Evolutionary conservation across 2,329 filamentous ascomycete genomes (phyloP).

Genomic region (Aspergillus viridinutans): DNA sequence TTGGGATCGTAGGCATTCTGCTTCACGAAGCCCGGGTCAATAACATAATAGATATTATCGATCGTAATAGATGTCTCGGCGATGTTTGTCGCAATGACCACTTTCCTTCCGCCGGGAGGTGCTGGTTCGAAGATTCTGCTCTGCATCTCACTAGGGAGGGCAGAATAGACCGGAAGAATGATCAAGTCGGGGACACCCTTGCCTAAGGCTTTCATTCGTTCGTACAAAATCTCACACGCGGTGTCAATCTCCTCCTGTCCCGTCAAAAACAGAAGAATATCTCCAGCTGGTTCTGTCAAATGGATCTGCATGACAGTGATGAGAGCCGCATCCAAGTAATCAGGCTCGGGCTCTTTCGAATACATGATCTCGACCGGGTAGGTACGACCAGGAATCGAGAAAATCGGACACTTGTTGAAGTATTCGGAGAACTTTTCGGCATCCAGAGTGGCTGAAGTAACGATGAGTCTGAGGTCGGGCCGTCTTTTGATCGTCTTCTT

Average conservation of each 20-base stretch:
- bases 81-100: constrained; percentile 97
- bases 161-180: constrained; percentile 93
- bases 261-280: constrained; percentile 95
- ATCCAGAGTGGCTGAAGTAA: constrained; percentile 93
- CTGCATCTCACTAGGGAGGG: constrained; percentile 88
- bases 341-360: constrained; percentile 87
- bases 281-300: constrained; percentile 82
- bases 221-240: constrained; percentile 83
- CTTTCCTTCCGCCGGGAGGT: constrained; percentile 78
- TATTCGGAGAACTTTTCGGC: constrained; percentile 97
- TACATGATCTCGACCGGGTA: constrained; percentile 97
- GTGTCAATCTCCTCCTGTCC: constrained; percentile 98
- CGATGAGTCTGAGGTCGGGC: constrained; percentile 87
- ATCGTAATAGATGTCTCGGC: constrained; percentile 98
- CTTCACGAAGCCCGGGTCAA: constrained; percentile 96
- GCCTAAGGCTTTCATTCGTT: constrained; percentile 93
- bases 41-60: constrained; percentile 94
- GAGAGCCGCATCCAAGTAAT: constrained; percentile 91
- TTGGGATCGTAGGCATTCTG: constrained; percentile 97
- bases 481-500: constrained; percentile 88
- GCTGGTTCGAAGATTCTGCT: constrained; percentile 92
- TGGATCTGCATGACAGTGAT: constrained; percentile 99
- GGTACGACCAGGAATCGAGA: constrained; percentile 91
- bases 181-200: constrained; percentile 86
- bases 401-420: constrained; percentile 93